phyloP scores from a whole-genome alignment of 306 rosid species.

The Astragalus glycyphyllos region DNA sequence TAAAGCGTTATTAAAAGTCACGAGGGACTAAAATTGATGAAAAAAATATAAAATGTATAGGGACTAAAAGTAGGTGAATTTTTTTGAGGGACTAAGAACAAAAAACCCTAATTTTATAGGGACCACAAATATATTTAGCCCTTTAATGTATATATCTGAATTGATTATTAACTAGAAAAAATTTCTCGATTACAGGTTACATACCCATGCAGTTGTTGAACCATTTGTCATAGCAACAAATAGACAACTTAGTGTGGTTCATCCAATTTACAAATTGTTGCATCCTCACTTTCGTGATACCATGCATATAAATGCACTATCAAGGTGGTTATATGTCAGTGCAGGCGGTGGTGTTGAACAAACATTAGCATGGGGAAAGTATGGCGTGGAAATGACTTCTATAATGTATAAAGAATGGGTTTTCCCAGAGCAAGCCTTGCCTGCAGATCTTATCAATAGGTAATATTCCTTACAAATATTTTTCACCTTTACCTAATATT shows the following conservation, averaged over 20 bases:
- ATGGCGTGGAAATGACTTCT: constrained; percentile 45
- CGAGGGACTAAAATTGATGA: too few species aligned
- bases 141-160: too few species aligned
- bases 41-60: too few species aligned
- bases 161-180: not conserved
- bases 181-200: constrained; percentile 49
- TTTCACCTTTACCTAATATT: too few species aligned
- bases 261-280: constrained; percentile 46
- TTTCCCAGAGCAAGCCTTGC: constrained; percentile 2
- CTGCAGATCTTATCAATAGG: constrained; percentile 58
- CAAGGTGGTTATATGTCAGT: constrained; percentile 14
- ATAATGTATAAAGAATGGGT: constrained; percentile 40
- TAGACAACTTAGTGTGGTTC: constrained; percentile 47
- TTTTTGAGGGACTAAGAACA: too few species aligned
- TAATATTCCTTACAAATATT: not conserved
- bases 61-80: too few species aligned
- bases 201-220: constrained; percentile 39
- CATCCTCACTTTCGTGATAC: constrained; percentile 26
- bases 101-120: too few species aligned
- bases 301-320: constrained; percentile 46
- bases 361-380: constrained; percentile 26
- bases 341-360: constrained; percentile 43
- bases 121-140: too few species aligned
- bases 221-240: constrained; percentile 54
- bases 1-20: too few species aligned